Evolutionary conservation across 208 protist genomes (phyloP), one percentile per base, ranked within the genome.

Genomic region (Vickermania spadyakhi): DNA sequence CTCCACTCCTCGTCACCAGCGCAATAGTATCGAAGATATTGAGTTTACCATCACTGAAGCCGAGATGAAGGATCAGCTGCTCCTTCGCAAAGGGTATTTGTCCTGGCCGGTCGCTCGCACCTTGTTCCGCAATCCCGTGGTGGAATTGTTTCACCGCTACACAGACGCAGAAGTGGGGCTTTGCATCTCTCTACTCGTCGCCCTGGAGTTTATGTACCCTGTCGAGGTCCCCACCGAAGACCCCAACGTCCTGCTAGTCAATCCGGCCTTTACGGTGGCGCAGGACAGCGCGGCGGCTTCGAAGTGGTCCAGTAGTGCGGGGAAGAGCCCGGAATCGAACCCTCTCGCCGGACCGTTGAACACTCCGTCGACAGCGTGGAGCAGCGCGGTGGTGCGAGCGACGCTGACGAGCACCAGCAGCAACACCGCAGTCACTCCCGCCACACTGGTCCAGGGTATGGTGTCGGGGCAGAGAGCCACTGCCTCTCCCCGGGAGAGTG

Each of bases 21-120:
- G 84, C 36, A 85, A 78, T 64, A 77, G 84, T 56, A 92, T 96
- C 56, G 85, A 75, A 22, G 81, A 80, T n/a, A 76, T 96, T 0
- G 76, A 92, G 64, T 96, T 91, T 68, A 76, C 64, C 30, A 73
- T 90, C 54, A 86, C 70, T 68, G 60, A 61, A 23, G 89, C 89
- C 23, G 79, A 91, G 64, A 53, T 59, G 52, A 81, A 78, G 0
- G 89, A 96, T 52, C 78, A 87, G 84, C 76, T 68, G 31, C 50
- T 93, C 21, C 76, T 92, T 63, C 67, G 76, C 3, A 82, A 77
- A 58, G 89, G 86, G 51, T 91, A 79, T 55, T 68, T 96, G 53
- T 77, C 79, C 22, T 81, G 71, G 75, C 81, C 84, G 7, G 71
- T 96, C 23, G 84, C 82, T 11, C 74, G 83, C 22, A 72, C 93